A percentile compares a stretch with the other conserved stretches of the same genome.
Evolutionary conservation across 1,139 yeast species (phyloP).

Genomic region (Debaryomycetaceae sp.): DNA sequence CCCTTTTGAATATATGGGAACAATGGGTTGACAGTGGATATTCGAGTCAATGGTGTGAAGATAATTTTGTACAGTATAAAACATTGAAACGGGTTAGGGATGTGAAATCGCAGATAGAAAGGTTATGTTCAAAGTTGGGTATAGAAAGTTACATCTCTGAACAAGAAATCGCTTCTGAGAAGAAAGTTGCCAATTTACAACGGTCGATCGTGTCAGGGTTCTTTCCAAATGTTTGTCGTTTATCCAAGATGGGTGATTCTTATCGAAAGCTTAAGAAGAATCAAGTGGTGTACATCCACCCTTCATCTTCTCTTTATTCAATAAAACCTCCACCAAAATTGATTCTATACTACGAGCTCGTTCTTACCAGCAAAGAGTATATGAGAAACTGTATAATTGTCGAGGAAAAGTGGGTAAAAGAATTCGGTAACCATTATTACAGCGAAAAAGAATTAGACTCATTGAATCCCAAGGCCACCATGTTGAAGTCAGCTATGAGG

Average conservation of each 20-base stretch:
- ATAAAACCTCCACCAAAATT: conserved; percentile 69
- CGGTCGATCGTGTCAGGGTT: conserved; percentile 78
- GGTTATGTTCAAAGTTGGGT: conserved; percentile 62
- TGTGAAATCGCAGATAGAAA: conserved; percentile 66
- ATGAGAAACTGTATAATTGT: conserved; percentile 83
- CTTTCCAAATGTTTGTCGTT: conserved; percentile 72
- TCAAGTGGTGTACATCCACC: conserved; percentile 76
- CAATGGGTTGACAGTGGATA: conserved; percentile 73
- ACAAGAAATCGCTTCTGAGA: conserved; percentile 16
- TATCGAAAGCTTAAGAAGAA: conserved; percentile 60
- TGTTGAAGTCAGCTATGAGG: background rate
- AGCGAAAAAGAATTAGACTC: conserved; percentile 17
- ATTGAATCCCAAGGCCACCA: conserved; percentile 2
- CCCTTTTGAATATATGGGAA: conserved; percentile 69
- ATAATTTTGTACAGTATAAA: conserved; percentile 74
- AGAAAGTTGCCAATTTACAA: conserved; percentile 33
- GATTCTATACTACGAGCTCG: conserved; percentile 78
- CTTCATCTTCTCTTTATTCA: conserved; percentile 64
- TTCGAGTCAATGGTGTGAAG: conserved; percentile 84
- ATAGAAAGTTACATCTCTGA: conserved; percentile 24
- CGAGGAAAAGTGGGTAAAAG: conserved; percentile 36
- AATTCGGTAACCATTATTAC: conserved; percentile 24
- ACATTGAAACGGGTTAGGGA: conserved; percentile 69
- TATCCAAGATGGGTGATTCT: conserved; percentile 70
- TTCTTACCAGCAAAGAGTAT: conserved; percentile 82